Base-by-base conservation (phyloP, 495 filamentous ascomycete genomes). In the Penicillium parvum region DNA sequence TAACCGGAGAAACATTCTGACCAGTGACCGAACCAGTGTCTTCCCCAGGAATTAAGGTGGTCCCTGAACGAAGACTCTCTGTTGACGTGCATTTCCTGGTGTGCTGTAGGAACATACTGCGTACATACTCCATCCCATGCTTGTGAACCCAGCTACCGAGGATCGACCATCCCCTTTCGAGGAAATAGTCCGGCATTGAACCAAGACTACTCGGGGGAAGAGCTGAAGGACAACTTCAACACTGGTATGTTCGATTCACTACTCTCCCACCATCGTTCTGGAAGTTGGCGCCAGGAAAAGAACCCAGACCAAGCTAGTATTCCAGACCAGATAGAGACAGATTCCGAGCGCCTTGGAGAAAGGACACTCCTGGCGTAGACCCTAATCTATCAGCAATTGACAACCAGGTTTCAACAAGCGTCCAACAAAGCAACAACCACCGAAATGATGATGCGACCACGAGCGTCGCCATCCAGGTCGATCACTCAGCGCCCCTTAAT, bases 331-430 rank as follows among this genome's bases (percentile, higher is more conserved):
- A n/a, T n/a, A n/a, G n/a, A n/a, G n/a, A n/a, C n/a, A n/a, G n/a
- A n/a, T n/a, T n/a, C n/a, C 37, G 43, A 32, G 43, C 49, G 48
- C 26, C 29, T 51, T 47, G 10, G 29, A 17, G 20, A 15, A 10
- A 19, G n/a, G n/a, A n/a, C n/a, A n/a, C 15, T 25, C 40, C 40
- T 42, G 29, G 40, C 40, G 29, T 18, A 14, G 9, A 20, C 22
- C 15, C 21, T 5, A 33, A 20, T 6, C n/a, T 40, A 23, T 18
- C 36, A 36, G 43, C 22, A 43, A 20, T 42, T 47, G 32, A 47
- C 47, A 47, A 37, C 14, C 9, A 10, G 32, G 37, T 14, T 7
- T n/a, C n/a, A n/a, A n/a, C n/a, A 29, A 47, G 25, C 35, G 17
- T 28, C 3, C 22, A 37, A 5, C n/a, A 22, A 42, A 15, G 27